Base-by-base conservation (phyloP, 78 protist genomes). In the Dictyostelium capitatum region DNA sequence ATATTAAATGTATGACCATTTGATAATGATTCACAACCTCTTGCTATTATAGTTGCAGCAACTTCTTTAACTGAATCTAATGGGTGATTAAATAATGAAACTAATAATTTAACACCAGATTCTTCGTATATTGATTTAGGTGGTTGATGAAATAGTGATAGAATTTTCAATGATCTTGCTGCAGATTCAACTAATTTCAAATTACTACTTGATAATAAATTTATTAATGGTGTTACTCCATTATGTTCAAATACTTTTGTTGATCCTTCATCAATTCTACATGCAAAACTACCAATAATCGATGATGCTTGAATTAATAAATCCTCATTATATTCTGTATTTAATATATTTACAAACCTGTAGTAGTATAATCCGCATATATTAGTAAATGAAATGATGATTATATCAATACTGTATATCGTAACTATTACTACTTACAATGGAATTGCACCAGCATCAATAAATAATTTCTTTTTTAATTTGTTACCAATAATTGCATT, bases 281-380 rank as follows among this genome's bases (percentile, higher is more conserved):
- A 77, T 14, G 79, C 75, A 64, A 87, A 74, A 51, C 93, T 87
- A 54, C 93, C 93, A 74, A 87, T 77, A 30, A 87, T 53, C 3
- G 83, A 72, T 50, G 93, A 20, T 30, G 59, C 46, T 51, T 87
- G 93, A 37, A 87, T 87, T 32, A 87, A 64, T 65, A 87, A 37
- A 78, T 46, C 59, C 17, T 87, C 85, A 77, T 87, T 62, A 6
- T 75, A 77, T 20, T 72, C 83, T 59, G 47, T 84, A 28, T n/a
- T 14, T 28, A 84, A 59, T 28, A 84, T 56, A 72, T 84, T 32
- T 23, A 84, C 75, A 59, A 84, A 84, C 28, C 92, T 84, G 30
- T n/a, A n/a, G n/a, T n/a, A n/a, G n/a, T n/a, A n/a, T n/a, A n/a
- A n/a, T n/a, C n/a, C n/a, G n/a, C 25, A 78, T 28, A 19, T 19